Evolutionary conservation across 495 filamentous ascomycete species (phyloP), one percentile per base, ranked within the genome.

Genomic region (Parachaetomium inaequale): DNA sequence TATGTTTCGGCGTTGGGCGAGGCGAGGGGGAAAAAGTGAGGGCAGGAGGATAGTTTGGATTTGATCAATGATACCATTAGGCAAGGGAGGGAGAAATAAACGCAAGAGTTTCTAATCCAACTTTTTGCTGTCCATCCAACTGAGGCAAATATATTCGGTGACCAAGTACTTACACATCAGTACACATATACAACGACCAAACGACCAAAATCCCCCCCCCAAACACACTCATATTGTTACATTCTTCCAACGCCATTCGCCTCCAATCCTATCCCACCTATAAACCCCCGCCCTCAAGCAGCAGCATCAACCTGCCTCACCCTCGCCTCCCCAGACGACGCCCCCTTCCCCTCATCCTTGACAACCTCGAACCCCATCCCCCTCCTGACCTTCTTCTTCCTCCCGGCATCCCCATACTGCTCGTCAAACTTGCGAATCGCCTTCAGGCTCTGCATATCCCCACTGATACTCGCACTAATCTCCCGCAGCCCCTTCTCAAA

Each of bases 391-490:
- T 86, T 87, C 67, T 82, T 82, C 67, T 82, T 82, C 7, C 86
- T 84, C 55, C 86, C 90, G n/a, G 88, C 84, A 76, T 97, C 93
- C 23, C 94, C 94, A 74, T 90, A 98, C 70, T 93, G 90, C 77
- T 95, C 91, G 71, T 98, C 95, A 73, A 98, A 98, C 77, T 96
- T 96, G 55, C 89, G 80, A 64, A 98, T 96, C 25, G 90, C 90
- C 58, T 82, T 81, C 57, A 98, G 76, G 36, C 83, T 89, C 38
- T 87, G 81, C 94, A 97, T 98, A 66, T 98, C 94, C 73, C 97
- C 94, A 62, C 87, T 92, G 61, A 96, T 93, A 64, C 90, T 96
- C 0, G 95, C 93, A 61, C 86, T 88, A 69, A 98, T 96, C 74
- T 97, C 93, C 66, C 87, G 81, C 74, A 97, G 78, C 17, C 90